These are phyloP conservation scores for Hirsutella rhossiliensis DNA, from an alignment of 2,329 filamentous ascomycete genomes.

Conservation along the genomic window DNA sequence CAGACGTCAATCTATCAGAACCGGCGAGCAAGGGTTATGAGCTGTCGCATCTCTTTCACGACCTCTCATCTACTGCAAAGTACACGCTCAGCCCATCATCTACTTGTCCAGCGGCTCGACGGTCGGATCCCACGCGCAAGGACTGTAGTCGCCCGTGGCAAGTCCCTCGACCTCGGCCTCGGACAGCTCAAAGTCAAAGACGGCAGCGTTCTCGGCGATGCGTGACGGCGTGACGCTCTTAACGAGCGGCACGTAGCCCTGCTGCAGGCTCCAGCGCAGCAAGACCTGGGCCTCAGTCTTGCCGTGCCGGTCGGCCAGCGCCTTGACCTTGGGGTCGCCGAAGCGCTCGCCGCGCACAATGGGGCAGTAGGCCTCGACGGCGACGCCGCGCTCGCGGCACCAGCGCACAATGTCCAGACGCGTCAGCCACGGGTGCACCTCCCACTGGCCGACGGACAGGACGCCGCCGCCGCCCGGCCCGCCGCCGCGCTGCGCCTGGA, in stretches of 20 bases:
- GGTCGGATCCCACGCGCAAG: constrained; percentile 45
- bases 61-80: too few relatives aligned
- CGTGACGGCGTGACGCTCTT: constrained; percentile 60
- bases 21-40: too few relatives aligned
- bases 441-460: constrained; percentile 76
- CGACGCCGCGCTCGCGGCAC: constrained; percentile 52
- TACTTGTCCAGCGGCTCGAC: constrained; percentile 30
- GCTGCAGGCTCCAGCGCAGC: constrained; percentile 72
- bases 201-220: constrained; percentile 49
- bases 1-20: too few relatives aligned
- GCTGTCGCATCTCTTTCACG: too few relatives aligned
- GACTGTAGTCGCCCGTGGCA: constrained; percentile 38
- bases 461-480: constrained; percentile 40
- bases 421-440: constrained; percentile 80
- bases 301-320: constrained; percentile 57
- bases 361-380: constrained; percentile 52
- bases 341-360: constrained; percentile 57
- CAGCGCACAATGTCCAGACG: constrained; percentile 70
- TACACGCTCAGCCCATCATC: too few relatives aligned
- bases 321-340: constrained; percentile 52
- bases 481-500: constrained; percentile 48
- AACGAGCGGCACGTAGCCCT: constrained; percentile 59
- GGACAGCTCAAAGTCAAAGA: constrained; percentile 44
- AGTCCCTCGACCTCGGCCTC: constrained; percentile 38
- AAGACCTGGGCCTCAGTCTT: constrained; percentile 68